Percentiles rank a stretch among this genome's conserved stretches.
phyloP scores from a whole-genome alignment of 352 stramenopile genomes.

The Lagenidium sp. region DNA sequence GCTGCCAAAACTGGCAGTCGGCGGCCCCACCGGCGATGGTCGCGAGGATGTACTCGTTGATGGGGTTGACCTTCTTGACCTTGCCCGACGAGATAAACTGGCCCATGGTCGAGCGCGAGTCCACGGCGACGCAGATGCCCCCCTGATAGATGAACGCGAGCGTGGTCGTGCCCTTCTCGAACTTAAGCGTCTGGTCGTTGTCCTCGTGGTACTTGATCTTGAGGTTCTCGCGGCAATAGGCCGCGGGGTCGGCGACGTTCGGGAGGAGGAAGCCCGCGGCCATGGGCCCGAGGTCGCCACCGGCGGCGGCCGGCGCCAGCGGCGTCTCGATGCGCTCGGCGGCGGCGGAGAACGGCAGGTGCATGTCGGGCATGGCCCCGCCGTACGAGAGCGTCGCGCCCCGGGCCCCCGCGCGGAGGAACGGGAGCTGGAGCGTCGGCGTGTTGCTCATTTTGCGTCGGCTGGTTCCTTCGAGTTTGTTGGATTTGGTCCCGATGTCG shows the following conservation, averaged over 20 bases:
- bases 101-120: conserved; percentile 98
- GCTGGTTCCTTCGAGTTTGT: not conserved
- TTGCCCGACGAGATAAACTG: conserved; percentile 98
- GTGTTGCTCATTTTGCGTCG: conserved; percentile 9
- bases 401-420: conserved; percentile 57
- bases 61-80: conserved; percentile 99
- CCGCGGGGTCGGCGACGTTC: conserved; percentile 83
- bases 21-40: conserved; percentile 98
- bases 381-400: conserved; percentile 59
- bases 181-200: conserved; percentile 93
- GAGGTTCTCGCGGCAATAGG: conserved; percentile 95
- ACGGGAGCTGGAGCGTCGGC: conserved; percentile 53
- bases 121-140: conserved; percentile 97
- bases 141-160: conserved; percentile 99
- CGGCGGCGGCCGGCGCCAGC: conserved; percentile 5
- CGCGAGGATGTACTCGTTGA: conserved; percentile 99
- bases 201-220: conserved; percentile 96
- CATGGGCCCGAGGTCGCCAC: conserved; percentile 15
- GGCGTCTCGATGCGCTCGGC: conserved; percentile 10
- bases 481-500: not conserved
- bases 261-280: conserved; percentile 63
- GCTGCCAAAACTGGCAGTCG: conserved; percentile 99
- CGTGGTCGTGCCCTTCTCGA: conserved; percentile 99
- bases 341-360: conserved; percentile 26
- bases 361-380: conserved; percentile 70